Base-by-base conservation (phyloP, 768 basidiomycete genomes). In the Nevesoporus exiguus region DNA sequence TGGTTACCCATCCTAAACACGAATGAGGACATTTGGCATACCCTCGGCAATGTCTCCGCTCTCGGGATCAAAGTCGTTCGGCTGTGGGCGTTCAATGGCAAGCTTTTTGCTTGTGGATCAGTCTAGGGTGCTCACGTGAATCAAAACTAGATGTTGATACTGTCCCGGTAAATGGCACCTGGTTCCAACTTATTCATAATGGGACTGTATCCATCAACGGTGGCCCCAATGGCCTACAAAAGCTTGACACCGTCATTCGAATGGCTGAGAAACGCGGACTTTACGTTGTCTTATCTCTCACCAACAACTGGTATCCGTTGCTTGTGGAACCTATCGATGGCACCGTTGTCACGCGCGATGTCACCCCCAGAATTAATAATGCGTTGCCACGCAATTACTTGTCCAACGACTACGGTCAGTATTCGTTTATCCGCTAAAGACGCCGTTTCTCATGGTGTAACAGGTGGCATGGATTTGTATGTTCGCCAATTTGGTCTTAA, bases 71-170 rank as follows among this genome's bases (percentile, higher is more conserved):
- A 72, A 36, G 84, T 84, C 21, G 79, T 88, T 27, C 76, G 86
- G 39, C 73, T 81, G 4, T 89, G 87, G 87, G 87, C 78, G 17
- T 88, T 88, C 67, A 87, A 88, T 68, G 86, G 85, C 79, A 34
- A 52, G 49, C 15, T 43, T 29, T 30, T 34, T 47, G 25, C 42
- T 30, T 24, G 25, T 52, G 50, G 15, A 36, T 51, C 30, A 11
- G 14, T 7, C 25, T 13, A n/a, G 27, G 47, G 47, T 22, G 7
- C 54, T 63, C n/a, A 69, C 36, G 21, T 25, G 39, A 10, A n/a
- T 44, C 15, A 17, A n/a, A n/a, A 45, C 49, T 19, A 82, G 81
- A 83, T 57, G 83, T 85, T 39, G 68, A 71, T 3, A 66, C 71
- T n/a, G 71, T 82, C 57, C 82, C 83, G 8, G 61, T 70, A 49